Percentiles rank a stretch among this genome's conserved stretches.
Evolutionary conservation across 306 rosid genomes (phyloP).

Genomic region (Luffa acutangula): DNA sequence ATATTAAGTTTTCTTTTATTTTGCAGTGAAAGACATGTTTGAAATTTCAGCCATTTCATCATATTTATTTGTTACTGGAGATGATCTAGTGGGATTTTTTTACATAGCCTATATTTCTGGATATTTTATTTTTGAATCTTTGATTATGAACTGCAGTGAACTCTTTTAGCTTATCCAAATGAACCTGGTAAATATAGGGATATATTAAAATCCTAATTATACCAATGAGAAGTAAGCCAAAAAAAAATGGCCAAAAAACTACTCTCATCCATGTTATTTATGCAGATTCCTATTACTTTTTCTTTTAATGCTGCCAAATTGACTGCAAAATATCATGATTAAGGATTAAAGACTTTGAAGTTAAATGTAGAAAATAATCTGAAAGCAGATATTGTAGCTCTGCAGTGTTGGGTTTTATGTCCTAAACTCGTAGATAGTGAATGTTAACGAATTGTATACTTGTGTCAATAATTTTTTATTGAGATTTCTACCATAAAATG

Average conservation of each 20-base stretch:
- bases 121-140: neutral
- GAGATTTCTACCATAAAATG: no score
- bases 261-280: neutral
- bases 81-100: no score
- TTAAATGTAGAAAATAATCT: conserved; percentile 84
- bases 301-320: conserved; percentile 66
- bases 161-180: neutral
- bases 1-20: conserved; percentile 25
- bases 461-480: no score
- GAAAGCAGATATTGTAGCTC: conserved; percentile 69
- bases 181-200: neutral
- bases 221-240: neutral
- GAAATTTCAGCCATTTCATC: no score
- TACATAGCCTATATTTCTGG: no score
- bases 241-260: neutral
- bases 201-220: neutral
- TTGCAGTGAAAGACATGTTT: neutral
- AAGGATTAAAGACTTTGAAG: conserved; percentile 77
- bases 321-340: conserved; percentile 59
- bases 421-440: no score
- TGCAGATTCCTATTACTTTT: conserved; percentile 83
- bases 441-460: no score
- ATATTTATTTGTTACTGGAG: no score
- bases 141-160: neutral
- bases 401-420: conserved; percentile 26